Evolutionary conservation across 1,284 basidiomycete species (phyloP).

Genomic region (Ceratobasidium sp.): DNA sequence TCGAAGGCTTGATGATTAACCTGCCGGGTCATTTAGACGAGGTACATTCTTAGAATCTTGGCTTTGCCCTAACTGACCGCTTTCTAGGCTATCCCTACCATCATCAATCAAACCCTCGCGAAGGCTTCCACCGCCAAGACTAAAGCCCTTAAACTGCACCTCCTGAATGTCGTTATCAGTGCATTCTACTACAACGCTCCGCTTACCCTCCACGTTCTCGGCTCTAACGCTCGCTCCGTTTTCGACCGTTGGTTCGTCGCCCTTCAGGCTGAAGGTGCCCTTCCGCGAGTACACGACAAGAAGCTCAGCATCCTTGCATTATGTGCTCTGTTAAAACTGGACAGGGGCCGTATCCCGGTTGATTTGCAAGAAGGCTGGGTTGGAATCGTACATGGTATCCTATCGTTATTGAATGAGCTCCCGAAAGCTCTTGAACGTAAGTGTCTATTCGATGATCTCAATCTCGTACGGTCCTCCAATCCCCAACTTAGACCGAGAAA

Average conservation of each 20-base stretch:
- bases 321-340: constrained; percentile 78
- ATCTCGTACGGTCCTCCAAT: too few relatives aligned
- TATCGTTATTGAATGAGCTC: constrained; percentile 80
- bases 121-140: constrained; percentile 73
- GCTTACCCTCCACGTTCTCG: constrained; percentile 81
- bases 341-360: constrained; percentile 69
- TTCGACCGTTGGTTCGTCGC: constrained; percentile 85
- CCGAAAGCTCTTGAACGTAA: constrained; percentile 78
- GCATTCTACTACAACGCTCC: constrained; percentile 87
- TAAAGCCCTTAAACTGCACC: constrained; percentile 76
- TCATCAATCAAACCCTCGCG: constrained; percentile 73
- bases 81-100: constrained; percentile 64
- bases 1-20: constrained; percentile 85
- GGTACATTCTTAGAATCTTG: constrained; percentile 59
- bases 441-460: constrained; percentile 51
- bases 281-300: constrained; percentile 93
- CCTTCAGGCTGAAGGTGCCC: constrained; percentile 71
- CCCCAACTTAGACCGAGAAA: constrained; percentile 48
- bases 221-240: constrained; percentile 73
- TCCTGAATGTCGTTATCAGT: constrained; percentile 87
- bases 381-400: constrained; percentile 74
- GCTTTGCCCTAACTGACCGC: neutral
- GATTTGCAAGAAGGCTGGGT: constrained; percentile 77
- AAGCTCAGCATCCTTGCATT: constrained; percentile 84
- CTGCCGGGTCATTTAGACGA: constrained; percentile 82